Percentiles rank a stretch among this genome's conserved stretches.
phyloP scores from a whole-genome alignment of 1,139 yeast genomes.

The Taphrina pruni region DNA sequence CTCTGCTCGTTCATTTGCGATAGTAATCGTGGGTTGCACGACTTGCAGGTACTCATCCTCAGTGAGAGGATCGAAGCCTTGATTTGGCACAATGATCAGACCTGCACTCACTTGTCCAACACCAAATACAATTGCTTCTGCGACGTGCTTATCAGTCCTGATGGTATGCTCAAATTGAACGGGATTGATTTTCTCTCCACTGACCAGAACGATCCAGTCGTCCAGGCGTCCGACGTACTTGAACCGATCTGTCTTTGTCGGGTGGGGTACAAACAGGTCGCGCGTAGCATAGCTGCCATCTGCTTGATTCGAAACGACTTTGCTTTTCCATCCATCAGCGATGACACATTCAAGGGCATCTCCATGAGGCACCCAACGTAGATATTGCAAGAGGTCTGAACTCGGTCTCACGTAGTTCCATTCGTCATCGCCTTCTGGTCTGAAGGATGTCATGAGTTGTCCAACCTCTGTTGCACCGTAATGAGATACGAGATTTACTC shows the following conservation, averaged over 20 bases:
- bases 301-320: slow-evolving; percentile 13
- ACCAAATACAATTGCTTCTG: slow-evolving; percentile 6
- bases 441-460: slow-evolving; percentile 14
- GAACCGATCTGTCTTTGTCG: slow-evolving; percentile 6
- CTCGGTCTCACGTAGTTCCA: slow-evolving; percentile 18
- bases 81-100: slow-evolving; percentile 4
- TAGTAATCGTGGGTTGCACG: background rate
- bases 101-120: slow-evolving; percentile 7
- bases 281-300: slow-evolving; percentile 20
- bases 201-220: slow-evolving; percentile 4
- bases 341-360: slow-evolving; percentile 14
- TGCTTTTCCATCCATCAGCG: slow-evolving; percentile 13
- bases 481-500: slow-evolving; percentile 10
- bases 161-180: slow-evolving; percentile 14
- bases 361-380: slow-evolving; percentile 7
- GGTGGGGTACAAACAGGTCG: slow-evolving; percentile 9
- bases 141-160: slow-evolving; percentile 4
- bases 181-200: slow-evolving; percentile 13
- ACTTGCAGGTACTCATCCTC: slow-evolving; percentile 10
- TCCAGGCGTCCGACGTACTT: slow-evolving; percentile 13
- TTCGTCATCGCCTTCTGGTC: slow-evolving; percentile 10
- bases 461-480: slow-evolving; percentile 14
- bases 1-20: slow-evolving; percentile 8
- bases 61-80: background rate
- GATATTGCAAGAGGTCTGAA: background rate